These are phyloP conservation scores for Pleurotus salmoneostramineus DNA, from an alignment of 768 basidiomycete species.

Conservation along the genomic window DNA sequence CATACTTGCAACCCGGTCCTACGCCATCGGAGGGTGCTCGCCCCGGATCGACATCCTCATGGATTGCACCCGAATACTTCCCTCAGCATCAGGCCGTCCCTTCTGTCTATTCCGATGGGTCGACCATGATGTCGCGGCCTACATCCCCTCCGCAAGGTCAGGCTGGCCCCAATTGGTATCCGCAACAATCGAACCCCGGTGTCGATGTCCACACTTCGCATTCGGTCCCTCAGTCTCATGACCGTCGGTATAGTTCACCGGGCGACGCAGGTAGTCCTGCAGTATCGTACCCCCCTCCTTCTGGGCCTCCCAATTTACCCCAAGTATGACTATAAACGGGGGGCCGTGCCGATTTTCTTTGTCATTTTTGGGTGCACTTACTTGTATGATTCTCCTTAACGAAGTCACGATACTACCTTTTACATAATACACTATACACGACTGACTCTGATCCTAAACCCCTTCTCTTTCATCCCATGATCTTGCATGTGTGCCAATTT, in stretches of 20 bases:
- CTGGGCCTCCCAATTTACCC: too few relatives aligned
- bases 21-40: not conserved
- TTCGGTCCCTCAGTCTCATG: too few relatives aligned
- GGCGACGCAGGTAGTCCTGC: too few relatives aligned
- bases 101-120: conserved; percentile 5
- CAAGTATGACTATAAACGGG: too few relatives aligned
- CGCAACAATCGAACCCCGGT: not conserved
- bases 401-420: not conserved
- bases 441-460: not conserved
- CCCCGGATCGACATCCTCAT: not conserved
- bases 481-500: conserved; percentile 26
- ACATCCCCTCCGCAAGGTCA: not conserved
- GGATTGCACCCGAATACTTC: conserved; percentile 3
- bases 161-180: not conserved
- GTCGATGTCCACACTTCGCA: too few relatives aligned
- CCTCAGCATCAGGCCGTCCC: not conserved
- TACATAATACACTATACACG: not conserved
- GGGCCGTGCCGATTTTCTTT: too few relatives aligned
- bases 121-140: not conserved
- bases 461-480: not conserved
- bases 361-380: too few relatives aligned
- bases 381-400: too few relatives aligned
- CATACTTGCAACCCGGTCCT: not conserved
- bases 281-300: too few relatives aligned
- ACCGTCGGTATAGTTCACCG: too few relatives aligned